phyloP scores from a whole-genome alignment of 1,284 basidiomycete species.

The Sporisorium iseilematis-ciliati region DNA sequence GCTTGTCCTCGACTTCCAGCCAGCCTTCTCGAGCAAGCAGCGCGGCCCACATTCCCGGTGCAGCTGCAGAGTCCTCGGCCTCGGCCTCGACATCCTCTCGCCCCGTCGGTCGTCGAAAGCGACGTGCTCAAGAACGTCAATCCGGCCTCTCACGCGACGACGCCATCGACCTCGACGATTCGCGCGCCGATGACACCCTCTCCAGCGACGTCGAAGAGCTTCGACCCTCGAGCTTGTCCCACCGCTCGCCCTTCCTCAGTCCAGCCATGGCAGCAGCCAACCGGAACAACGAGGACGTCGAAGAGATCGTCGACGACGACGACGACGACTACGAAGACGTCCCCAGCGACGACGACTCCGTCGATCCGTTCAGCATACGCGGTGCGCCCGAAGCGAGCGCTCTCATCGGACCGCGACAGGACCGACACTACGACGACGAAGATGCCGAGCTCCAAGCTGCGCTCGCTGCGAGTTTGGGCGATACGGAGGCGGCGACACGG shows the following conservation, averaged over 20 bases:
- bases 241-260: slow-evolving; percentile 49
- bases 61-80: slow-evolving; percentile 11
- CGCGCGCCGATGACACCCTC: slow-evolving; percentile 20
- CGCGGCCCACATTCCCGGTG: slow-evolving; percentile 5
- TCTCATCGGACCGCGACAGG: slow-evolving; percentile 40
- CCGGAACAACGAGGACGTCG: slow-evolving; percentile 44
- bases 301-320: slow-evolving; percentile 49
- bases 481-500: slow-evolving; percentile 34
- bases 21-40: slow-evolving; percentile 24
- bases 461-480: slow-evolving; percentile 57
- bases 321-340: slow-evolving; percentile 45
- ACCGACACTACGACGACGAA: slow-evolving; percentile 62
- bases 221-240: slow-evolving; percentile 20
- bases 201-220: slow-evolving; percentile 39
- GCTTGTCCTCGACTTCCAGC: slow-evolving; percentile 21
- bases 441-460: slow-evolving; percentile 65
- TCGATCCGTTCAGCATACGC: slow-evolving; percentile 47
- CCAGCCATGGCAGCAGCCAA: slow-evolving; percentile 49
- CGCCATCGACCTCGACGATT: slow-evolving; percentile 47
- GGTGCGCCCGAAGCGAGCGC: slow-evolving; percentile 52
- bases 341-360: slow-evolving; percentile 41
- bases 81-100: slow-evolving; percentile 26
- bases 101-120: slow-evolving; percentile 31
- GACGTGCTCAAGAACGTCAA: slow-evolving; percentile 45
- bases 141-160: slow-evolving; percentile 43